Percentiles rank a stretch among this genome's conserved stretches.
Evolutionary conservation across 805 yeast genomes (phyloP).

Genomic region (Scheffersomyces stipitis): DNA sequence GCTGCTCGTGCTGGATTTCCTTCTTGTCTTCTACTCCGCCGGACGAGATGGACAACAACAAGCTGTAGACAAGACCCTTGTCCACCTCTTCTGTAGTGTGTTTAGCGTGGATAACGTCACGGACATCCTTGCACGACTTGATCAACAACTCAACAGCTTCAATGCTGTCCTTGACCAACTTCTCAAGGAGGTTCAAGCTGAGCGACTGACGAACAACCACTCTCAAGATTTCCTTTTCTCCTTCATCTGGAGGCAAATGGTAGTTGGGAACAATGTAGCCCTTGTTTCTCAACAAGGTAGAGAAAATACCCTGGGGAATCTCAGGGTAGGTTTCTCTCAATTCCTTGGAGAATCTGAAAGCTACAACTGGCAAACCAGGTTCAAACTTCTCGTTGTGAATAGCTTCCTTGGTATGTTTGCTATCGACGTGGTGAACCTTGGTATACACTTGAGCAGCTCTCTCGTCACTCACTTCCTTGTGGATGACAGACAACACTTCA

Average conservation of each 20-base stretch:
- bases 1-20: constrained; percentile 16
- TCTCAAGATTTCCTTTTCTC: constrained; percentile 67
- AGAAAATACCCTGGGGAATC: constrained; percentile 76
- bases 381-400: constrained; percentile 48
- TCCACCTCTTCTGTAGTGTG: constrained; percentile 22
- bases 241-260: constrained; percentile 67
- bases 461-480: constrained; percentile 47
- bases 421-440: constrained; percentile 10
- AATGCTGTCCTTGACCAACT: constrained; percentile 55
- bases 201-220: constrained; percentile 78
- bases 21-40: constrained; percentile 49
- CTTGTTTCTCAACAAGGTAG: constrained; percentile 62
- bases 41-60: constrained; percentile 55
- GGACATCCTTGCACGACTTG: constrained; percentile 44
- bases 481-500: constrained; percentile 76
- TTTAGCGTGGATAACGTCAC: constrained; percentile 18
- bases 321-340: constrained; percentile 66
- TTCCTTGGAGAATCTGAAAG: constrained; percentile 68
- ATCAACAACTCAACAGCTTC: constrained; percentile 53
- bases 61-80: constrained; percentile 42
- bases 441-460: constrained; percentile 18
- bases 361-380: constrained; percentile 87
- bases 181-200: constrained; percentile 44
- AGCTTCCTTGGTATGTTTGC: constrained; percentile 1
- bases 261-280: constrained; percentile 67